phyloP scores from a whole-genome alignment of 2,329 filamentous ascomycete genomes.

The Claviceps humidiphila region DNA sequence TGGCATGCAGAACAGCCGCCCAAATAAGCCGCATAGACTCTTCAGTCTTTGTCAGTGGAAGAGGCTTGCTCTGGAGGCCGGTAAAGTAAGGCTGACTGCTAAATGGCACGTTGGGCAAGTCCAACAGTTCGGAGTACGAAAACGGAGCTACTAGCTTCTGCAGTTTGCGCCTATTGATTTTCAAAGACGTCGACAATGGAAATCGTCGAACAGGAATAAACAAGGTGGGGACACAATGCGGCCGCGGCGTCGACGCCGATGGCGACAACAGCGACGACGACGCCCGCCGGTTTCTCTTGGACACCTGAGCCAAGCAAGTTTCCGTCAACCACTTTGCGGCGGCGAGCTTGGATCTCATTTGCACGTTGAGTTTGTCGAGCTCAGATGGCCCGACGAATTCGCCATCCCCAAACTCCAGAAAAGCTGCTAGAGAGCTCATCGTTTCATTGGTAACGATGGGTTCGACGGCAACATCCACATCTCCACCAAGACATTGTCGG shows the following conservation, averaged over 20 bases:
- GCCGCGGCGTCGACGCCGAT: conserved; percentile 15
- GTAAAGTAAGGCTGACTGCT: conserved; percentile 21
- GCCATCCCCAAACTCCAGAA: conserved; percentile 33
- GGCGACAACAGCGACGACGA: conserved; percentile 10
- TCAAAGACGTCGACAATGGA: conserved; percentile 35
- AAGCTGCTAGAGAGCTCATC: conserved; percentile 30
- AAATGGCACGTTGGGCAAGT: conserved; percentile 19
- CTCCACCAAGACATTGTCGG: conserved; percentile 31
- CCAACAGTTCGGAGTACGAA: conserved; percentile 29
- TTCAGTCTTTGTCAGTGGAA: conserved; percentile 34
- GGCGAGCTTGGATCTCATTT: conserved; percentile 30
- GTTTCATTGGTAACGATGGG: conserved; percentile 31
- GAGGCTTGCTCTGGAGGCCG: conserved; percentile 28
- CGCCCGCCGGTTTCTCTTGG: conserved; percentile 11
- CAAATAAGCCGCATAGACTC: conserved; percentile 34
- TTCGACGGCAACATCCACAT: conserved; percentile 36
- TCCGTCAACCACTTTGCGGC: conserved; percentile 31
- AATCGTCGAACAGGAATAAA: conserved; percentile 36
- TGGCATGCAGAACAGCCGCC: conserved; percentile 28
- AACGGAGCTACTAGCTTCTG: conserved; percentile 30
- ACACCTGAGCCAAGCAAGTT: conserved; percentile 22
- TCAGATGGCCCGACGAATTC: conserved; percentile 24
- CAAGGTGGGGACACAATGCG: conserved; percentile 30
- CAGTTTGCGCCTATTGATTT: conserved; percentile 35
- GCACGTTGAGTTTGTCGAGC: conserved; percentile 23